These are phyloP conservation scores for Ceratocystis eucalypticola DNA, from an alignment of 2,329 filamentous ascomycete species.

Conservation along the genomic window DNA sequence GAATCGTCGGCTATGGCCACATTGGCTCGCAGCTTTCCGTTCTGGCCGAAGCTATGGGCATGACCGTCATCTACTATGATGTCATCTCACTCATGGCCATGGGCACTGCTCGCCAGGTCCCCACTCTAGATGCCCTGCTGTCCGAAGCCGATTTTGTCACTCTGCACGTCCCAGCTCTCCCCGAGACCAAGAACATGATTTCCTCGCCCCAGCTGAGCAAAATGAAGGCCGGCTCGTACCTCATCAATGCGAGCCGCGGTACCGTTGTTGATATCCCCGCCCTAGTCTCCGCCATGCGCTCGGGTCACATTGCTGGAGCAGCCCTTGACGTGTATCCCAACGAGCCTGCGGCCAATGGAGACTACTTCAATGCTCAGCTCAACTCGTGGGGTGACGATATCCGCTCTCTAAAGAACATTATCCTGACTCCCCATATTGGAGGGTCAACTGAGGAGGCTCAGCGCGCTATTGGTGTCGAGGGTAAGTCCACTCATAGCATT, in stretches of 20 bases:
- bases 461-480: conserved; percentile 84
- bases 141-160: conserved; percentile 80
- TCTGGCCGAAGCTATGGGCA: conserved; percentile 91
- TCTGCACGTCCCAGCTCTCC: conserved; percentile 82
- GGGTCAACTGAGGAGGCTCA: conserved; percentile 97
- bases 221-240: conserved; percentile 87
- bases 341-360: conserved; percentile 85
- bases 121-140: conserved; percentile 63
- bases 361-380: conserved; percentile 77
- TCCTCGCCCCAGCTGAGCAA: conserved; percentile 60
- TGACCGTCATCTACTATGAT: conserved; percentile 96
- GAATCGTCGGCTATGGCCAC: conserved; percentile 93
- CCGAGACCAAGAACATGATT: conserved; percentile 90
- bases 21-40: conserved; percentile 95
- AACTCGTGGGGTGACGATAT: conserved; percentile 81
- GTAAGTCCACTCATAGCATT: conserved; percentile 26
- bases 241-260: conserved; percentile 92
- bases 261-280: conserved; percentile 90
- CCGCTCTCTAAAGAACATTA: conserved; percentile 74
- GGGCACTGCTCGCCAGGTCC: conserved; percentile 74
- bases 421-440: conserved; percentile 92
- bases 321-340: conserved; percentile 94
- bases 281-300: conserved; percentile 72
- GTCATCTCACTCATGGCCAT: conserved; percentile 87
- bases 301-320: conserved; percentile 78